Base-by-base conservation (phyloP, 1,284 basidiomycete genomes). In the Malassezia japonica region DNA sequence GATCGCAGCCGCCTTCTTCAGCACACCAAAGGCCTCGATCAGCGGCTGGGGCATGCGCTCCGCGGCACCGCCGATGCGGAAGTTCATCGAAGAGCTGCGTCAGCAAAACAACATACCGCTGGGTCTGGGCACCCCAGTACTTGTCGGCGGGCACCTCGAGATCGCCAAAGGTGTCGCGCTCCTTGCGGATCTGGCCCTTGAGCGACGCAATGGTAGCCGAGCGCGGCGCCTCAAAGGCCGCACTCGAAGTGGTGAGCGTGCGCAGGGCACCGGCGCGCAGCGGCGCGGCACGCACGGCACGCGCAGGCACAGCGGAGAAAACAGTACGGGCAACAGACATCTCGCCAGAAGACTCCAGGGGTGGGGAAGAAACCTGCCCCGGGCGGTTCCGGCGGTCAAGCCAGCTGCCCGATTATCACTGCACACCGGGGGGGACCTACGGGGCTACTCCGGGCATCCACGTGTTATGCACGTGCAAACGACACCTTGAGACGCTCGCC, bases 101-200 rank as follows among this genome's bases (percentile, higher is more conserved):
- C 9, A 27, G 21, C 12, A 21, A 27, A 13, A 9, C 13, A 23
- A 39, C 37, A 6, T 39, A 39, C 43, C 94, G 81, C 75, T 98
- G 94, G 28, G 94, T 99, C 77, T 98, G 94, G 16, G 92, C 92
- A 57, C 94, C 94, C 90, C 92, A 99, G 78, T 96, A 96, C 50
- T 85, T 82, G 70, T 96, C 86, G 20, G 85, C 82, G 33, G 94
- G 92, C 40, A 99, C 94, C 68, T 87, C 80, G 48, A 99, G 81
- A 50, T 89, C 86, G 42, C 88, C 88, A 72, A 92, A 92, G 4
- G 89, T 91, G 75, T 92, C 88, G 56, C 59, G 62, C 50, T 70
- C 67, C 45, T 50, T 48, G 36, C 67, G 62, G 57, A 59, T 64
- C 36, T 52, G 7, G 40, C 43, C 32, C 32, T 47, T 24, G 2